Percentiles rank a stretch among this genome's conserved stretches.
Evolutionary conservation across 2,329 filamentous ascomycete genomes (phyloP).

Genomic region (Xylariaceae sp.): DNA sequence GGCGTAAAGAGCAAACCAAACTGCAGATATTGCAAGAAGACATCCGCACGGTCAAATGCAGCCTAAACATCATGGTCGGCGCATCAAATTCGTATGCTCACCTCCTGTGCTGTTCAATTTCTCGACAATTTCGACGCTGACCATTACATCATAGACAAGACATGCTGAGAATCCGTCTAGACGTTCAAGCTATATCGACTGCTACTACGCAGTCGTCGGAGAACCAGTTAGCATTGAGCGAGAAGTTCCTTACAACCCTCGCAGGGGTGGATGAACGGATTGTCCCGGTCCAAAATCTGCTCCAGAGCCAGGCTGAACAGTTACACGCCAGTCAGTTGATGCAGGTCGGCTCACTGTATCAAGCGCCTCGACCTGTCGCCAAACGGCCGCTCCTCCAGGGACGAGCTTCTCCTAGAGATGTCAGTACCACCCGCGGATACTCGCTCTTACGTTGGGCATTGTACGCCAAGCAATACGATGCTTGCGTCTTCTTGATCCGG

Average conservation of each 20-base stretch:
- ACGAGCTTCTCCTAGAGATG: constrained; percentile 37
- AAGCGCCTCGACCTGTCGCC: too few relatives aligned
- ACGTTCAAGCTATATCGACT: constrained; percentile 31
- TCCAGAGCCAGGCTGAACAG: too few relatives aligned
- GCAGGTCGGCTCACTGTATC: too few relatives aligned
- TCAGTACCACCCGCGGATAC: constrained; percentile 38
- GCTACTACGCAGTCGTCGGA: constrained; percentile 20
- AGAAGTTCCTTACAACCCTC: constrained; percentile 28
- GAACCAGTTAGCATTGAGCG: constrained; percentile 25
- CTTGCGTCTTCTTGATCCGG: constrained; percentile 34
- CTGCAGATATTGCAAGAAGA: constrained; percentile 33
- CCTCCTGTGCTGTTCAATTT: too few relatives aligned
- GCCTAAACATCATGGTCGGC: constrained; percentile 35
- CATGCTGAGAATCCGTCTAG: constrained; percentile 29
- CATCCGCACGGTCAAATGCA: constrained; percentile 33
- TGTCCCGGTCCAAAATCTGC: constrained; percentile 32
- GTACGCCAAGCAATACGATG: constrained; percentile 38
- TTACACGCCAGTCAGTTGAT: too few relatives aligned
- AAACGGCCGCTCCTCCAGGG: constrained; percentile 10
- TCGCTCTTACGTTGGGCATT: constrained; percentile 39
- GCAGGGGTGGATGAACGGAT: constrained; percentile 31
- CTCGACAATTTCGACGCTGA: not conserved
- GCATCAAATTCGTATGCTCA: constrained; percentile 35
- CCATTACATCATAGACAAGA: constrained; percentile 24
- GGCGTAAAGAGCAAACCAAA: constrained; percentile 26